These are phyloP conservation scores for Clarireedia sp. DNA, from an alignment of 2,329 filamentous ascomycete genomes.

Conservation along the genomic window DNA sequence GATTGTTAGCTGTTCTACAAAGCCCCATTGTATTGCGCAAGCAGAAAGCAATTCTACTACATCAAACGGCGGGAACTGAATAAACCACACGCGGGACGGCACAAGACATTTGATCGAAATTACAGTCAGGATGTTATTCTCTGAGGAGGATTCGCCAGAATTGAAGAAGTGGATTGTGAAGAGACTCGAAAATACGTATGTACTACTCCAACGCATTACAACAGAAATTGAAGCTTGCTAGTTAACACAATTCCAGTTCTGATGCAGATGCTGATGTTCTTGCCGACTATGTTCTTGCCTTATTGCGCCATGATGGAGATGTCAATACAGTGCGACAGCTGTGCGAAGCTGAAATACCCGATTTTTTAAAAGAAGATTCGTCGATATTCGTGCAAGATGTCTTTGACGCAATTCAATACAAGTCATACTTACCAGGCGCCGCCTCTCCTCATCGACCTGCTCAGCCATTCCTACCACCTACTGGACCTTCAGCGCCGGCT, in stretches of 20 bases:
- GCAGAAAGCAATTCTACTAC: neutral
- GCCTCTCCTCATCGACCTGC: conserved; percentile 31
- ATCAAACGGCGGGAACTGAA: too few species aligned
- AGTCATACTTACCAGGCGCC: conserved; percentile 51
- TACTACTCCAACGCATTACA: conserved; percentile 15
- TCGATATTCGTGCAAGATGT: conserved; percentile 62
- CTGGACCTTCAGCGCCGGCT: conserved; percentile 20
- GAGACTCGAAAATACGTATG: conserved; percentile 67
- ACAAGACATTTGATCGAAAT: neutral
- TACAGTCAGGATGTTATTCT: conserved; percentile 46
- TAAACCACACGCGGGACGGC: too few species aligned
- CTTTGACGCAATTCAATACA: conserved; percentile 56
- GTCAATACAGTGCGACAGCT: conserved; percentile 55
- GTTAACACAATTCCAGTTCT: conserved; percentile 41
- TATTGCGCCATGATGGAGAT: conserved; percentile 63
- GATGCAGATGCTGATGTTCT: conserved; percentile 76
- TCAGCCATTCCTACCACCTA: conserved; percentile 23
- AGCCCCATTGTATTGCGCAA: neutral
- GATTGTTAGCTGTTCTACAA: neutral
- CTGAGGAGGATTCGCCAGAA: conserved; percentile 51
- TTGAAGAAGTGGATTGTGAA: conserved; percentile 74
- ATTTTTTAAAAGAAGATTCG: conserved; percentile 65
- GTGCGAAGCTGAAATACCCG: conserved; percentile 64
- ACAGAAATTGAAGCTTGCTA: neutral
- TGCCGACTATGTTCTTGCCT: conserved; percentile 75